Evolutionary conservation across 2,329 filamentous ascomycete species (phyloP), one percentile per base, ranked within the genome.

Genomic region (Coleophoma cylindrospora): DNA sequence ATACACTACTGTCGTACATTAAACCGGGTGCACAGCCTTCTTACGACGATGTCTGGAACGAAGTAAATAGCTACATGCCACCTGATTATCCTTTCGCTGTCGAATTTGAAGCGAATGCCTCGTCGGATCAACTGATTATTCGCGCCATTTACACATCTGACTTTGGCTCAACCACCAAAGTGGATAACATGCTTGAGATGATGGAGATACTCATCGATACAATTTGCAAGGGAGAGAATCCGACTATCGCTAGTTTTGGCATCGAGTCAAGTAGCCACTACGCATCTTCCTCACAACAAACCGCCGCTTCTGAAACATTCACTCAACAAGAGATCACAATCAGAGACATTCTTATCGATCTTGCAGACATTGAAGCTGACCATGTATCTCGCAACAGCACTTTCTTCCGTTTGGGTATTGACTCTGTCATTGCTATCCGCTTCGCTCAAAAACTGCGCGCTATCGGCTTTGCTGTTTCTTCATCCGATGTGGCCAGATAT

Each of bases 31-130:
- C 38, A 8, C 52, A 61, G 8, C 36, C 46, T 10, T 15, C 17
- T 13, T 34, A 34, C 15, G 19, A 13, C 15, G 49, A 49, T 27
- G 38, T 67, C 3, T 68, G 65, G 66, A 50, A 43, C 11, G 61
- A 66, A 21, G 19, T 66, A 3, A 63, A 67, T 8, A 66, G 61
- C 45, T 54, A 64, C 10, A 68, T 69, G 64, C 58, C 64, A 2
- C 61, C 59, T 11, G 66, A 68, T 22, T 69, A 67, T 48, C 63
- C 65, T 3, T 56, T 69, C 9, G 66, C 67, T 8, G 54, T 69
- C 3, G 67, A 69, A 45, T 56, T 65, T 17, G 62, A 65, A 46
- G 64, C 64, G 3, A 58, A 64, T 46, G 47, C 49, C 34, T 34
- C 43, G 6, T 49, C 40, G 11, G 56, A 66, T 45, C 50, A 52